These are phyloP conservation scores for Pseudodiploospora longispora DNA, from an alignment of 2,329 filamentous ascomycete genomes.

Conservation along the genomic window DNA sequence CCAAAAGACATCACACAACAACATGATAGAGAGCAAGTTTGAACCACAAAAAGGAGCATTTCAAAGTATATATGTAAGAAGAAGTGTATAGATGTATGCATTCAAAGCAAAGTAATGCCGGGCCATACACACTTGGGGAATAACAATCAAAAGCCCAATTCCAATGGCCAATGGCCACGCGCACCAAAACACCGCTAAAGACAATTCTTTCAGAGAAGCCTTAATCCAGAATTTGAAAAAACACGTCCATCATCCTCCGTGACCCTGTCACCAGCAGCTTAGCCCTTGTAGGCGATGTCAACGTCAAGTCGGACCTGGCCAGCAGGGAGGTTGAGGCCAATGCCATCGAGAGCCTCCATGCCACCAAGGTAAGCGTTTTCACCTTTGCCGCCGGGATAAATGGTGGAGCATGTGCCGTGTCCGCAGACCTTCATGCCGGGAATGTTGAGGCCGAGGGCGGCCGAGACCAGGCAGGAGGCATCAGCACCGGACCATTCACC, in stretches of 20 bases:
- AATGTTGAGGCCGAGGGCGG: conserved; percentile 20
- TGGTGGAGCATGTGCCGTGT: conserved; percentile 33
- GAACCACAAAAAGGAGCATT: conserved; percentile 5
- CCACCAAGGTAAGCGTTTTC: conserved; percentile 30
- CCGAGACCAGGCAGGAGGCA: conserved; percentile 40
- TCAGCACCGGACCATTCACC: conserved; percentile 42
- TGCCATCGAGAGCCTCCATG: conserved; percentile 29
- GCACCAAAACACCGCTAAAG: conserved; percentile 11
- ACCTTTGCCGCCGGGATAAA: conserved; percentile 27
- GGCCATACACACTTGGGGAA: conserved; percentile 4
- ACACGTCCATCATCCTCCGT: neutral
- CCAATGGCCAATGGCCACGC: conserved; percentile 4
- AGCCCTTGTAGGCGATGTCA: conserved; percentile 22
- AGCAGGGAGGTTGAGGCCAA: conserved; percentile 31
- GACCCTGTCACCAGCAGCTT: neutral
- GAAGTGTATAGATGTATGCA: conserved; percentile 9
- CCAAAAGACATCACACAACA: neutral
- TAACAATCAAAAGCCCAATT: conserved; percentile 2
- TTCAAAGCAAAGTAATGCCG: conserved; percentile 3
- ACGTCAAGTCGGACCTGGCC: conserved; percentile 21
- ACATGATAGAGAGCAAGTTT: neutral
- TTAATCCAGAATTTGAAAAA: conserved; percentile 3
- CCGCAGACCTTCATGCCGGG: conserved; percentile 31
- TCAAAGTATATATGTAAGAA: conserved; percentile 7
- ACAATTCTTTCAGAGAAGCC: conserved; percentile 2